A percentile compares a stretch with the other conserved stretches of the same genome.
phyloP scores from a whole-genome alignment of 768 basidiomycete genomes.

The Podaxis pistillaris region DNA sequence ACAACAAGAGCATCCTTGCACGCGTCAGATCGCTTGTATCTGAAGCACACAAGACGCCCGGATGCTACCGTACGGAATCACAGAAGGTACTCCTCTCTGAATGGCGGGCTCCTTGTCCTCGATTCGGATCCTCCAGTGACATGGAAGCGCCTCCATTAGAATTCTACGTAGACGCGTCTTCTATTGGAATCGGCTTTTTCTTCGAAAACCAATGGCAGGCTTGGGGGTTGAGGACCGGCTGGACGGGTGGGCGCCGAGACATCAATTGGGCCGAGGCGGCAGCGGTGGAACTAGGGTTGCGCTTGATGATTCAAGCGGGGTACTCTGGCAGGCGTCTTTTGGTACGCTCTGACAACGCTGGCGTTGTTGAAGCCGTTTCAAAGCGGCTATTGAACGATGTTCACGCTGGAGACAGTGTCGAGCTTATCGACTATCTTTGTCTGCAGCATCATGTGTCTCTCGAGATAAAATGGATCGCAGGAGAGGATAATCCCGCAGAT shows the following conservation, averaged over 20 bases:
- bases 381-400: conserved; percentile 23
- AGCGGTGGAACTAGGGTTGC: conserved; percentile 39
- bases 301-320: conserved; percentile 25
- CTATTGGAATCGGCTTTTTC: conserved; percentile 19
- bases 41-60: conserved; percentile 21
- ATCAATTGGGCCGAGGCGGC: conserved; percentile 47
- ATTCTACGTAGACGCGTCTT: background rate
- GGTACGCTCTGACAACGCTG: conserved; percentile 40
- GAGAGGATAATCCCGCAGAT: conserved; percentile 33
- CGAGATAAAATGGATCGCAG: conserved; percentile 27
- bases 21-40: conserved; percentile 19
- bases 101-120: conserved; percentile 16
- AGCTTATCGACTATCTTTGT: conserved; percentile 25
- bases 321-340: conserved; percentile 23
- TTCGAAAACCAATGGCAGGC: conserved; percentile 34
- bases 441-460: conserved; percentile 22
- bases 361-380: conserved; percentile 34
- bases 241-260: conserved; percentile 26
- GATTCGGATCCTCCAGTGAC: conserved; percentile 27
- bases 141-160: conserved; percentile 33
- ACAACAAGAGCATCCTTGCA: background rate
- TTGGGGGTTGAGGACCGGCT: conserved; percentile 35
- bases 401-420: conserved; percentile 28
- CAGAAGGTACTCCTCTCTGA: conserved; percentile 19
- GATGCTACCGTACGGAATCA: background rate